Evolutionary conservation across 441 rosid genomes (phyloP).

Genomic region (Metrosideros polymorpha): DNA sequence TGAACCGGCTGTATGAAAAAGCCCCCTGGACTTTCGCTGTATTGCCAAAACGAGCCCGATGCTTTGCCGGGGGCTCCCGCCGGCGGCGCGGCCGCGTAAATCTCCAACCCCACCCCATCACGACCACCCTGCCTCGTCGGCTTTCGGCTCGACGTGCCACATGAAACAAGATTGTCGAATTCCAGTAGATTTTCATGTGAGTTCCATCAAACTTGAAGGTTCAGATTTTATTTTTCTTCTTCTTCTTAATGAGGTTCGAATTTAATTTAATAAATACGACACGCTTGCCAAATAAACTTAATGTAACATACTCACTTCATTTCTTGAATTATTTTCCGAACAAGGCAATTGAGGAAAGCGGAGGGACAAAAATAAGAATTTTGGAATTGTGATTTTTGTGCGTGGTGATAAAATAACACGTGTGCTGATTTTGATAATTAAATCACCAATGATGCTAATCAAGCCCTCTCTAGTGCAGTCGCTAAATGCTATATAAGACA

Average conservation of each 20-base stretch:
- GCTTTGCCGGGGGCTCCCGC: background rate
- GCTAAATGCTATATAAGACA: background rate
- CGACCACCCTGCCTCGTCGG: background rate
- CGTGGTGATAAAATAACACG: no score
- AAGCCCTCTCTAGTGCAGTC: background rate
- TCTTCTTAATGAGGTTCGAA: background rate
- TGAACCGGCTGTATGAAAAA: background rate
- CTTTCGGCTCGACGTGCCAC: background rate
- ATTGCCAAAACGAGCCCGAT: background rate
- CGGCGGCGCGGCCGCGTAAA: background rate
- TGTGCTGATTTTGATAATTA: no score
- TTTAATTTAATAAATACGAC: background rate
- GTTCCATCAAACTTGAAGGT: background rate
- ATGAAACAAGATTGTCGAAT: background rate
- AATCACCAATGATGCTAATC: background rate
- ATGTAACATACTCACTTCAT: no score
- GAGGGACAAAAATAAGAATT: no score
- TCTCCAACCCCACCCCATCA: background rate
- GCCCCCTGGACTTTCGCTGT: background rate
- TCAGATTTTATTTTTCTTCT: background rate
- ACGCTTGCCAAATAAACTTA: rapidly evolving
- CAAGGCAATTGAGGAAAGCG: no score
- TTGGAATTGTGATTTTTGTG: no score
- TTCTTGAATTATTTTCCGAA: no score
- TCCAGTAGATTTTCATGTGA: background rate